Evolutionary conservation across 2,329 filamentous ascomycete genomes (phyloP), one percentile per base, ranked within the genome.

Genomic region (Aspergillus awamori): DNA sequence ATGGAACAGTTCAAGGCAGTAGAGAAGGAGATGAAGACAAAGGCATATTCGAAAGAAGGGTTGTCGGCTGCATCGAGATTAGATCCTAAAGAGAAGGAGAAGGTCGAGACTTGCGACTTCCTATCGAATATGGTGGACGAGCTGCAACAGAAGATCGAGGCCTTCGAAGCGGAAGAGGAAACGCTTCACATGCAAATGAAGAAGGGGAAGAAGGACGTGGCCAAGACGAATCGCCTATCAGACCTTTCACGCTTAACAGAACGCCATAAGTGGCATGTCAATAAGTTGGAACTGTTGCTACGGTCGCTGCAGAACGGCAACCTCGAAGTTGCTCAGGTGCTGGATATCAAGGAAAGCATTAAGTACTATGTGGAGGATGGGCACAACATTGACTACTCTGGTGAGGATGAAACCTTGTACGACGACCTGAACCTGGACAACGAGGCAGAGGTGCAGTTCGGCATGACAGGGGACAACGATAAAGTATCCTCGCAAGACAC

Each of bases 1-100:
- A 99, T 99, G 95, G 95, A 99, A 81, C 93, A 92, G 73, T 99
- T 99, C 86, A 99, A 99, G 82, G 94, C 93, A n/a, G 95, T 99
- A 57, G 95, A 99, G 80, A 99, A 99, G 83, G 95, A 97, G 73
- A 98, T 99, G 95, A 99, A 99, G 84, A 99, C 95, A 60, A 99
- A 99, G 79, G 95, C 95, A 63, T 99, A 97, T 80, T 98, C 95
- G 64, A 98, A 99, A 83, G 95, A 98, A 80, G 95, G 95, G 48
- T 82, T 99, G 67, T 95, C 92, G 65, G 91, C 94, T 56, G 92
- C 93, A 26, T 89, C 92, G 54, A 96, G 96, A 79, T 85, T 98
- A 66, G 95, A 99, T 80, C 95, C 95, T n/a, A 96, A 93, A 76
- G 95, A 98, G 77, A 92, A 96, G 77, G 94, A 96, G 76, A 96